Evolutionary conservation across 2,329 filamentous ascomycete genomes (phyloP).

Genomic region (Phyllosticta citrichinensis): DNA sequence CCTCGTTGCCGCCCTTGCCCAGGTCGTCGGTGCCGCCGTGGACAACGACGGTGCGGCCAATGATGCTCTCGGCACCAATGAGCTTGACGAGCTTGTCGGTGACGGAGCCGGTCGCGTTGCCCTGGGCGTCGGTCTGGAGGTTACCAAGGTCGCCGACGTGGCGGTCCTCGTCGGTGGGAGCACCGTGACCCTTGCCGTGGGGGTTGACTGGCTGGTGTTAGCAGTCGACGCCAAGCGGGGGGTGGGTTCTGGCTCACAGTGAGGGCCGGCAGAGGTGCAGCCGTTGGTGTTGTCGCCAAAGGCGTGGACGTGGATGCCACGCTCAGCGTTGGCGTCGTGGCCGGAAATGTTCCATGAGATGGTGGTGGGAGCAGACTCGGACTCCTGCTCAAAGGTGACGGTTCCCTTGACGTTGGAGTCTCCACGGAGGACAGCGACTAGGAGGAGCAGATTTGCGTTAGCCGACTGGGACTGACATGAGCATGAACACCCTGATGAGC

Average conservation of each 20-base stretch:
- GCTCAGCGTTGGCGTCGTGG: slow-evolving; percentile 89
- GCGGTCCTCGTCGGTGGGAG: slow-evolving; percentile 69
- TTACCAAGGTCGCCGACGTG: slow-evolving; percentile 98
- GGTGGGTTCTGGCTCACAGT: slow-evolving; percentile 55
- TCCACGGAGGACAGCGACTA: slow-evolving; percentile 94
- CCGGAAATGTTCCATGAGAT: slow-evolving; percentile 88
- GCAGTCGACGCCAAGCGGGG: not conserved
- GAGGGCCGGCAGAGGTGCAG: slow-evolving; percentile 94
- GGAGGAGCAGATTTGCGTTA: not conserved
- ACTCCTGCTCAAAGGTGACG: slow-evolving; percentile 87
- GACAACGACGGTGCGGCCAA: slow-evolving; percentile 93
- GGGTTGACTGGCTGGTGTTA: slow-evolving; percentile 70
- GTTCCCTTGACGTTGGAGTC: slow-evolving; percentile 92
- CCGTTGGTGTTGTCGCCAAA: slow-evolving; percentile 99
- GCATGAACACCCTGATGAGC: slow-evolving; percentile 7
- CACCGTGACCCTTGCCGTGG: slow-evolving; percentile 82
- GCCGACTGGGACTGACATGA: not conserved
- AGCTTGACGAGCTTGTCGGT: slow-evolving; percentile 83
- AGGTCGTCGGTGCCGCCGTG: slow-evolving; percentile 96
- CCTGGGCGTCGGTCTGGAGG: slow-evolving; percentile 88
- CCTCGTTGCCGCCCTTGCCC: slow-evolving; percentile 80
- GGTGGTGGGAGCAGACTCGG: slow-evolving; percentile 71
- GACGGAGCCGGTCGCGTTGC: slow-evolving; percentile 74
- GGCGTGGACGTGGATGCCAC: slow-evolving; percentile 97
- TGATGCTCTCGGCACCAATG: slow-evolving; percentile 88